Evolutionary conservation across 2,329 filamentous ascomycete genomes (phyloP), one percentile per base, ranked within the genome.

Genomic region (Intubia oerlemansii): DNA sequence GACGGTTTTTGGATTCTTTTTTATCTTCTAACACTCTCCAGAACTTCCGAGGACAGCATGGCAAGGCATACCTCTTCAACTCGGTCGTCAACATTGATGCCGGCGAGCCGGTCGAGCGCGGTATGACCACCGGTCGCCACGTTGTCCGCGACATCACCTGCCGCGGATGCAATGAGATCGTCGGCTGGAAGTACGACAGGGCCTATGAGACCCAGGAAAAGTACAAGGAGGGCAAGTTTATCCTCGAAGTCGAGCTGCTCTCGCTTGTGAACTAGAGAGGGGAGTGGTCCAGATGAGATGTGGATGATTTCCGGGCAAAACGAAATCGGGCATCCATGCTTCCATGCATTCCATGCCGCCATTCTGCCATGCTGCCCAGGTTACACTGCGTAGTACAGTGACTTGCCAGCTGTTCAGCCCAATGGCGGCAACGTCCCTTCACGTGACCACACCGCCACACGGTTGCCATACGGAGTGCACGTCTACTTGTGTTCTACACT

Each of bases 181-280:
- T 98, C 30, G 88, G 88, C 20, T 98, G 88, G 88, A 95, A 92
- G 51, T 98, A 98, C 49, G 88, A 98, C 53, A 92, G 90, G 56
- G 88, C 88, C 2, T 95, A 78, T 49, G 88, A 98, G 56, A 52
- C 59, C 19, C 73, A 64, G 38, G 85, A 98, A 63, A 92, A 92
- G 55, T 98, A 98, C 56, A 98, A 98, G 59, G 88, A 98, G 60
- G 84, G 82, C 32, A 98, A 95, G 56, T 95, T 78, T 49, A 98
- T 98, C 34, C 62, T 98, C 32, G 85, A 95, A 57, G 79, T 78
- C 18, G 84, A 92, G 56, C 54, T 93, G 38, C 60, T 95, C 22
- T 85, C 78, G 51, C 73, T 70, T 40, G 82, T 93, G 35, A 66
- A 57, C 42, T 71, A 44, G 18, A 6, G 13, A 4, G 4, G 13